A percentile compares a stretch with the other conserved stretches of the same genome.
Conservation (phyloP, 305 asterid species). For the Salvia sclarea region DNA sequence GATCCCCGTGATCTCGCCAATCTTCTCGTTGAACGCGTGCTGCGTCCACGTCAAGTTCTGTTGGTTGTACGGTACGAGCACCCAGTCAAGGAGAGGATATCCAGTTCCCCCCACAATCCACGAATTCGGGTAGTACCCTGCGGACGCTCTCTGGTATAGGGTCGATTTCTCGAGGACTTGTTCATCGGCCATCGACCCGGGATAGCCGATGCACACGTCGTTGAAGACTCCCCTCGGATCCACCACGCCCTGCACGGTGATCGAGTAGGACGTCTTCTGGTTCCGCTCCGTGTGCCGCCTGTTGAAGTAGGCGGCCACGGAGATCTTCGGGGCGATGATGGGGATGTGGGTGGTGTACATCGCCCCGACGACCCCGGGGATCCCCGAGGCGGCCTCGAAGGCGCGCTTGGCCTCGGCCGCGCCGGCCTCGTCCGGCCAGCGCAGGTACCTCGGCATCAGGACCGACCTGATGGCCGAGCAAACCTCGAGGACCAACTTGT, state of each 20-base stretch:
- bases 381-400: slow-evolving; percentile 62
- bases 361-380: slow-evolving; percentile 82
- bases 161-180: slow-evolving; percentile 91
- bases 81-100: slow-evolving; percentile 10
- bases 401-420: slow-evolving; percentile 44
- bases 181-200: slow-evolving; percentile 96
- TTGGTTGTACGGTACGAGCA: too few relatives aligned
- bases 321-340: slow-evolving; percentile 86
- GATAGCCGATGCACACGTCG: slow-evolving; percentile 94
- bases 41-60: too few relatives aligned
- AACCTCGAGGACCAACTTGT: slow-evolving; percentile 89
- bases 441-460: slow-evolving; percentile 78
- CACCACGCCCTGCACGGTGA: slow-evolving; percentile 92
- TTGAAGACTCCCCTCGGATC: slow-evolving; percentile 75
- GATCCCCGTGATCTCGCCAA: too few relatives aligned
- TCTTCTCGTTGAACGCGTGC: too few relatives aligned
- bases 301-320: slow-evolving; percentile 85
- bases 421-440: slow-evolving; percentile 74
- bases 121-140: slow-evolving; percentile 65
- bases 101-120: slow-evolving; percentile 91
- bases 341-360: slow-evolving; percentile 97
- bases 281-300: slow-evolving; percentile 86
- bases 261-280: slow-evolving; percentile 87
- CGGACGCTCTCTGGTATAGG: slow-evolving; percentile 69
- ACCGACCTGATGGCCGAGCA: slow-evolving; percentile 81